Percentiles rank a stretch among this genome's conserved stretches.
Conservation (phyloP, 169 alveolate genomes). For the Besnoitia besnoiti region DNA sequence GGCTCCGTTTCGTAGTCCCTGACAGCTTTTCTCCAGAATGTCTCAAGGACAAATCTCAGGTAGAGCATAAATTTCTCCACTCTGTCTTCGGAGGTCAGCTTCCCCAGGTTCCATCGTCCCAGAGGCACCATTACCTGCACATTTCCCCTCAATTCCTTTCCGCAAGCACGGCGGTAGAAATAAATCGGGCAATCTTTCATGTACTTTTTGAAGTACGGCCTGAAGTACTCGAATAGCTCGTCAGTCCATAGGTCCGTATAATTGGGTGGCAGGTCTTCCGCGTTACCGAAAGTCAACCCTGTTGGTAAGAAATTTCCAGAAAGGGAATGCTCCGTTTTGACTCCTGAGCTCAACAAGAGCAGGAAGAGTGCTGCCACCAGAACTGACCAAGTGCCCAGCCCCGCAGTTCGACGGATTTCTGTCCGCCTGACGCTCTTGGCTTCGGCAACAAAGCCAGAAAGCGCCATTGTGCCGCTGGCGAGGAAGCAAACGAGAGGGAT, state of each 20-base stretch:
- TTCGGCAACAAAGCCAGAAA: background rate
- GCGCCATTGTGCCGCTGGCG: background rate
- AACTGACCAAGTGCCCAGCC: background rate
- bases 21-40: slow-evolving; percentile 17
- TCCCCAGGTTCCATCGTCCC: background rate
- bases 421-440: background rate
- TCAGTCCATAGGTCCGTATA: background rate
- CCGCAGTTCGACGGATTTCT: background rate
- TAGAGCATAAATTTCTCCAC: background rate
- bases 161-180: slow-evolving; percentile 21
- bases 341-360: background rate
- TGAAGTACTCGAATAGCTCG: background rate
- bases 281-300: background rate
- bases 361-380: background rate
- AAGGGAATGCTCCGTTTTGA: background rate
- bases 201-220: background rate
- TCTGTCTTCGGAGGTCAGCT: background rate
- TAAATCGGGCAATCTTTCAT: background rate
- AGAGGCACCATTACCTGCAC: background rate
- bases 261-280: background rate
- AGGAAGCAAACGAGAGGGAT: background rate
- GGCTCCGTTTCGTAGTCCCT: background rate
- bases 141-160: background rate
- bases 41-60: background rate
- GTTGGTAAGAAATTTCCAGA: background rate